Base-by-base conservation (phyloP, 2,329 filamentous ascomycete species). In the Apiospora kogelbergensis region DNA sequence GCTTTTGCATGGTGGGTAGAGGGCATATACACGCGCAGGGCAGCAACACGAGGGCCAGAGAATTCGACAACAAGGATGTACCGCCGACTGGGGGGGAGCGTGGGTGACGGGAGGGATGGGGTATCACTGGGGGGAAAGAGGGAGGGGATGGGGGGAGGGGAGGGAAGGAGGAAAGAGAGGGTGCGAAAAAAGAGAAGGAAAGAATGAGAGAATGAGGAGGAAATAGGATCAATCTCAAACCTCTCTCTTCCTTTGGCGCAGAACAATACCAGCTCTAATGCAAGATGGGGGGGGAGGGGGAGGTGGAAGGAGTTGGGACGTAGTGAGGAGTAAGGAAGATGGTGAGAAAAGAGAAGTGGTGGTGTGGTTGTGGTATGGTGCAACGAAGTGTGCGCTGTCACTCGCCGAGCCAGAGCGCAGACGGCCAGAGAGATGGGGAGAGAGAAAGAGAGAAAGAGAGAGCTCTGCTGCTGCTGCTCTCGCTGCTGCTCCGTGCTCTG, bases 1-100 rank as follows among this genome's bases (percentile, higher is more conserved):
- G 81, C 83, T 91, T 91, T 83, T 91, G 91, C 89, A 91, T 91
- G 78, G 77, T 89, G 85, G 66, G 44, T 53, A 30, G 30, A 66
- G 44, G 26, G 44, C 41, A 44, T 44, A 44, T 44, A 65, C 63
- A 44, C 41, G 41, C 37, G 41, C 37, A 44, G n/a, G 41, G 63
- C 63, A 65, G 63, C 30, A 60, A 60, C 53, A n/a, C 26, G 53
- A 60, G 30, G 30, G 53, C 53, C 53, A 60, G 53, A n/a, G n/a
- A 60, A 60, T 60, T 30, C 63, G 65, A 48, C 44, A 42, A 33
- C 53, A 76, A 73, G 68, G 65, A 63, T 65, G 48, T 26, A 41
- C 22, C 53, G 41, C 26, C 53, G 41, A 63, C 63, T 63, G 41
- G 45, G 57, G 63, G 66, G 33, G 33, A 69, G 67, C 66, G 71